Evolutionary conservation across 1,139 yeast genomes (phyloP).

Genomic region (Candida sp.): DNA sequence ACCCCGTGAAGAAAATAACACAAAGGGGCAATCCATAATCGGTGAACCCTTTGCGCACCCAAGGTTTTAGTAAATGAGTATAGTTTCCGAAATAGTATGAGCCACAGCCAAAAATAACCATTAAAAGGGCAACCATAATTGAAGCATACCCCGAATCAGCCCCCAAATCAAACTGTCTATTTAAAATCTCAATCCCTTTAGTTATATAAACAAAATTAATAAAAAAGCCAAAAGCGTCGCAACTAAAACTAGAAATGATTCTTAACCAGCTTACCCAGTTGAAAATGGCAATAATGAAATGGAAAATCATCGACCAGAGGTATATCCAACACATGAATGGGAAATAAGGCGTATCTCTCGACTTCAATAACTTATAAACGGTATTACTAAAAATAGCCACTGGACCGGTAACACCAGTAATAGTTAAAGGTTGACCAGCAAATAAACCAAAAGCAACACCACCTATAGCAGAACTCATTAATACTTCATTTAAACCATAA

Average conservation of each 20-base stretch:
- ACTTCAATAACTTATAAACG: constrained; percentile 73
- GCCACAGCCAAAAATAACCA: constrained; percentile 72
- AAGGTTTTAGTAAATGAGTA: constrained; percentile 58
- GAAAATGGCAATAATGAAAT: constrained; percentile 64
- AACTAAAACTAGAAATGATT: constrained; percentile 78
- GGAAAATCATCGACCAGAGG: constrained; percentile 87
- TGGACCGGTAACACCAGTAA: constrained; percentile 99
- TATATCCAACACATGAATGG: constrained; percentile 97
- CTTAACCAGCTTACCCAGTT: constrained; percentile 70
- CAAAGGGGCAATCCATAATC: constrained; percentile 86
- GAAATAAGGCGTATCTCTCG: constrained; percentile 68
- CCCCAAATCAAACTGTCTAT: constrained; percentile 58
- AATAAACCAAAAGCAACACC: constrained; percentile 86
- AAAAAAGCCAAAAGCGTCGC: constrained; percentile 92
- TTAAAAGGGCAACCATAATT: constrained; percentile 65
- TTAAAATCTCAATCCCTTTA: constrained; percentile 82
- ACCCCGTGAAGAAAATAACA: constrained; percentile 89
- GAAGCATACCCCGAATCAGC: constrained; percentile 71
- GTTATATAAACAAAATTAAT: constrained; percentile 88
- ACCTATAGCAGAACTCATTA: constrained; percentile 80
- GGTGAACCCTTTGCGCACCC: constrained; percentile 63
- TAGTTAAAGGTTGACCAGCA: constrained; percentile 88
- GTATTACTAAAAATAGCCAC: constrained; percentile 89
- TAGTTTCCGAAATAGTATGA: constrained; percentile 57
- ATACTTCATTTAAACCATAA: constrained; percentile 89